phyloP scores from a whole-genome alignment of 306 rosid species.

The Senna siamea region DNA sequence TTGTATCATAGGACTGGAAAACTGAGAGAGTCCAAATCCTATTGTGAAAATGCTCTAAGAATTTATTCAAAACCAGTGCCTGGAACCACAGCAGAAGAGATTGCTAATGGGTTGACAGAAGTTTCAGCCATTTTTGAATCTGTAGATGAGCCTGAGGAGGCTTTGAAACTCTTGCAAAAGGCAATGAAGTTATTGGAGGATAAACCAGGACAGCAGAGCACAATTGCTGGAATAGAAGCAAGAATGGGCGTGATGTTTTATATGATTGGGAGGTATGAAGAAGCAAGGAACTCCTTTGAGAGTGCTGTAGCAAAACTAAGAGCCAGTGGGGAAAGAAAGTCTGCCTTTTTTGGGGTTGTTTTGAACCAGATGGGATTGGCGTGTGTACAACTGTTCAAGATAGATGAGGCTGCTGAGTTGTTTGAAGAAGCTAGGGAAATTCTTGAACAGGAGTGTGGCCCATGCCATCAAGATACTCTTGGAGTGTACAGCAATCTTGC shows the following conservation, averaged over 20 bases:
- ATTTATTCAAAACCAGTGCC: constrained; percentile 95
- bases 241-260: constrained; percentile 98
- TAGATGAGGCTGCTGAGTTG: constrained; percentile 93
- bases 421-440: constrained; percentile 97
- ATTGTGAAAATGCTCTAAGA: constrained; percentile 91
- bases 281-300: constrained; percentile 78
- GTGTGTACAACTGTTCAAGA: constrained; percentile 94
- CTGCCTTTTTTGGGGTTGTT: constrained; percentile 96
- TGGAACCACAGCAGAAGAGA: constrained; percentile 88
- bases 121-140: constrained; percentile 95
- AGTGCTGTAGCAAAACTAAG: constrained; percentile 86
- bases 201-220: constrained; percentile 97
- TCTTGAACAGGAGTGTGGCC: constrained; percentile 91
- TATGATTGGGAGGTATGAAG: constrained; percentile 86
- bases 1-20: constrained; percentile 94
- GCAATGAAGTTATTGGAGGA: constrained; percentile 93
- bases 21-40: constrained; percentile 93
- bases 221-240: constrained; percentile 95
- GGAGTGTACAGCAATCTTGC: constrained; percentile 98
- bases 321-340: constrained; percentile 92
- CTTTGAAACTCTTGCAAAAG: constrained; percentile 79
- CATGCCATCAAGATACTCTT: constrained; percentile 97
- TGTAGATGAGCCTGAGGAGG: constrained; percentile 94
- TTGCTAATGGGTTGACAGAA: constrained; percentile 89
- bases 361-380: constrained; percentile 99